These are phyloP conservation scores for Nicotiana knightiana DNA, from an alignment of 257 asterid genomes.

Conservation along the genomic window DNA sequence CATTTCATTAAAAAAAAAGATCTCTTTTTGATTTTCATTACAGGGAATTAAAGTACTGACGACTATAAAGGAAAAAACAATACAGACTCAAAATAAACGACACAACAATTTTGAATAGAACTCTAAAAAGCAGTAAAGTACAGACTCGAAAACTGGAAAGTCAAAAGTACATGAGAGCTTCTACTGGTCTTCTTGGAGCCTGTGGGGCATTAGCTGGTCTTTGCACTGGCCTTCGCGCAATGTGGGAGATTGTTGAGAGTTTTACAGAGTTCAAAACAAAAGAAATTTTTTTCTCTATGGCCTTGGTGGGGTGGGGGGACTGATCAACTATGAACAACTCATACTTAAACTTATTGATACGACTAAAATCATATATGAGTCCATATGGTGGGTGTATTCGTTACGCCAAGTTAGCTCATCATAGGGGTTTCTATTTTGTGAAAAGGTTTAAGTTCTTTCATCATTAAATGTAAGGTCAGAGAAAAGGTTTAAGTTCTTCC, in stretches of 20 bases:
- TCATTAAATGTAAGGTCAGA: background rate
- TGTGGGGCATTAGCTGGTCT: too few species aligned
- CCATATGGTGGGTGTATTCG: background rate
- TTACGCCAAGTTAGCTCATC: background rate
- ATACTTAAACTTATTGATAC: background rate
- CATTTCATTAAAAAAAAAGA: too few species aligned
- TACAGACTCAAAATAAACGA: too few species aligned
- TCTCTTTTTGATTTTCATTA: too few species aligned
- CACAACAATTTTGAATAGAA: too few species aligned
- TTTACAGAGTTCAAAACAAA: background rate
- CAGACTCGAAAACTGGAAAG: too few species aligned
- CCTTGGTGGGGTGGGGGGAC: background rate
- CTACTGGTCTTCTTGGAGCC: too few species aligned
- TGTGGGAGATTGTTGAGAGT: background rate
- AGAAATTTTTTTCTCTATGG: background rate
- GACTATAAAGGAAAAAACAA: too few species aligned
- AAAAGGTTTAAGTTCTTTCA: background rate
- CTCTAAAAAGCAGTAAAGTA: too few species aligned
- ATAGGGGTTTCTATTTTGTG: background rate
- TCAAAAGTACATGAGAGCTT: too few species aligned
- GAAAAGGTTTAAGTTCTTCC: background rate
- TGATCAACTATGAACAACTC: background rate
- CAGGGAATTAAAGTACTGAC: too few species aligned
- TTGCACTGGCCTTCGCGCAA: too few species aligned
- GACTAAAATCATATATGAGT: background rate